phyloP scores from a whole-genome alignment of 495 filamentous ascomycete genomes.

The Penicillium maclennaniae region DNA sequence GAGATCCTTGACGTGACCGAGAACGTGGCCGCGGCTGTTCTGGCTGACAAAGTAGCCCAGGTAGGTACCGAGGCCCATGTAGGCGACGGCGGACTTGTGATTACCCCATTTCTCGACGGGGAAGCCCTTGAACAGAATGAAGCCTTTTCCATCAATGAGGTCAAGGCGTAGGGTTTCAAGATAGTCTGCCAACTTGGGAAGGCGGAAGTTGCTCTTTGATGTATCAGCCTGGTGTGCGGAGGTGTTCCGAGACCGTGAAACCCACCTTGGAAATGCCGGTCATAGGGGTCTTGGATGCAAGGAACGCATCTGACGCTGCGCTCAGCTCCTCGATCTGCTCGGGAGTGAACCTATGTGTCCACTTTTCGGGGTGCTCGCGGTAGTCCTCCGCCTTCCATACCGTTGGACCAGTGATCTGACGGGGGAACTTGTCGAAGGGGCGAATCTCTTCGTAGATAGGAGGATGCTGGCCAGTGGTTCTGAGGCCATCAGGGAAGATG shows the following conservation, averaged over 20 bases:
- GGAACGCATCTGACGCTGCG: conserved; percentile 61
- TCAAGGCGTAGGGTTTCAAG: conserved; percentile 58
- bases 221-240: neutral
- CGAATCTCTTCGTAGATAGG: conserved; percentile 62
- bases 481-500: conserved; percentile 48
- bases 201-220: conserved; percentile 40
- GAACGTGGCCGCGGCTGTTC: conserved; percentile 74
- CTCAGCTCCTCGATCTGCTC: conserved; percentile 65
- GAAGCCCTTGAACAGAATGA: conserved; percentile 77
- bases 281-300: conserved; percentile 56
- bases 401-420: conserved; percentile 65
- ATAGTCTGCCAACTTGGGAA: conserved; percentile 54
- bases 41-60: conserved; percentile 80
- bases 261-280: conserved; percentile 64
- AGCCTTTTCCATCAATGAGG: conserved; percentile 75
- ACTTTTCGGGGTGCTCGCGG: conserved; percentile 60
- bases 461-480: conserved; percentile 72
- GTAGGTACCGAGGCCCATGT: conserved; percentile 78
- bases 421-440: conserved; percentile 67
- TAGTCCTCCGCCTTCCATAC: conserved; percentile 74
- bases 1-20: conserved; percentile 84
- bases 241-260: neutral
- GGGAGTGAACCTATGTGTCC: conserved; percentile 64
- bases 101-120: conserved; percentile 68
- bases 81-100: conserved; percentile 72